Evolutionary conservation across 345 rosid genomes (phyloP).

Genomic region (Murraya koenigii): DNA sequence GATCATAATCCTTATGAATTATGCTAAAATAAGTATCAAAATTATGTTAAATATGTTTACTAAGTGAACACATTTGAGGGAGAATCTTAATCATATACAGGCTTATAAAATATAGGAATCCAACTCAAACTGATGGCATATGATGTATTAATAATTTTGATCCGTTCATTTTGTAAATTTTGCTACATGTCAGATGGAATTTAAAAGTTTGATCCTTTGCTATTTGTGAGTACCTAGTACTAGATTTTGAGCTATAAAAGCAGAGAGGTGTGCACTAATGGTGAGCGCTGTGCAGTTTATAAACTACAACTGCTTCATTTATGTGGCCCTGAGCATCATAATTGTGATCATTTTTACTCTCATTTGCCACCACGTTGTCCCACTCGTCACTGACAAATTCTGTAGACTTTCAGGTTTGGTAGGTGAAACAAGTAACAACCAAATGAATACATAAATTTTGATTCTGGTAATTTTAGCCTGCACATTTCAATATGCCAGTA

Average conservation of each 20-base stretch:
- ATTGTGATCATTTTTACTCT: neutral
- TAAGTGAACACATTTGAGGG: neutral
- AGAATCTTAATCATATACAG: neutral
- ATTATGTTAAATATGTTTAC: neutral
- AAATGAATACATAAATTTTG: neutral
- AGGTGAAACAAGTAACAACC: neutral
- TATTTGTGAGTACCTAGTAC: neutral
- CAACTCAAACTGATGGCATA: neutral
- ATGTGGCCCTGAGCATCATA: neutral
- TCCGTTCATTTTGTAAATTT: neutral
- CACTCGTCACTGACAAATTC: neutral
- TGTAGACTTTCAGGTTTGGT: neutral
- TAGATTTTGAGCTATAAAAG: neutral
- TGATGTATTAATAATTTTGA: neutral
- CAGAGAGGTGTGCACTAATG: neutral
- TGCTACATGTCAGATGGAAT: neutral
- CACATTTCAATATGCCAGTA: neutral
- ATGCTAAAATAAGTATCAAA: neutral
- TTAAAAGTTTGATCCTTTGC: neutral
- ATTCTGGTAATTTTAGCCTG: neutral
- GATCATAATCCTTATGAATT: neutral
- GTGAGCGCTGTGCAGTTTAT: neutral
- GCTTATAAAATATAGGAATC: neutral
- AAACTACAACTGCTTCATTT: neutral
- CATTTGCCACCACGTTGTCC: neutral